Conservation (phyloP, 768 basidiomycete genomes). For the Hortiboletus flavorubellus region DNA sequence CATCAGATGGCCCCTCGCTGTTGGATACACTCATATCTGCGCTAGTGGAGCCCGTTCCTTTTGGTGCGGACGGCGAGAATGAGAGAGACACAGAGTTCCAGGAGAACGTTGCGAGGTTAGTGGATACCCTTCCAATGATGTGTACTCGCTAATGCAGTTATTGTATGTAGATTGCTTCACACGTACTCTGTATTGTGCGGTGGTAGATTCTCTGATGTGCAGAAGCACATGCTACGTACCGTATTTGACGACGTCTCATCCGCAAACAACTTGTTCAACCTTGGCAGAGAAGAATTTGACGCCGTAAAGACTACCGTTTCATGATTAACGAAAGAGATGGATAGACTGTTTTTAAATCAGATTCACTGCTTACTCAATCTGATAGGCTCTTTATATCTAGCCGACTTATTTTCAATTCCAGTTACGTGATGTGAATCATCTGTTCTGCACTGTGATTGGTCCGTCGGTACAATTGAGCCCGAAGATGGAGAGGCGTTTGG, state of each 20-base stretch:
- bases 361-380: constrained; percentile 10
- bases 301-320: constrained; percentile 19
- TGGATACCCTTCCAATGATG: not conserved
- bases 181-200: constrained; percentile 47
- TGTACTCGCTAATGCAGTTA: not conserved
- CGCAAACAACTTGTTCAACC: constrained; percentile 25
- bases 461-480: constrained; percentile 7
- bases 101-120: constrained; percentile 59
- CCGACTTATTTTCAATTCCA: constrained; percentile 21
- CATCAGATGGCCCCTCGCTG: constrained; percentile 33
- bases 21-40: constrained; percentile 50
- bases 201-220: constrained; percentile 29
- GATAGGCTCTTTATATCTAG: constrained; percentile 24
- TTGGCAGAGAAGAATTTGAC: constrained; percentile 26
- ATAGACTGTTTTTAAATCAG: constrained; percentile 13
- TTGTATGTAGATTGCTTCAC: constrained; percentile 41
- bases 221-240: constrained; percentile 29
- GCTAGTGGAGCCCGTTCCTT: constrained; percentile 54
- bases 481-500: not conserved
- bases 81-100: constrained; percentile 61
- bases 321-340: constrained; percentile 18
- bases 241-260: constrained; percentile 24
- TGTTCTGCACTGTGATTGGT: constrained; percentile 18
- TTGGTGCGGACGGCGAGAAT: constrained; percentile 65
- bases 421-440: constrained; percentile 25